Evolutionary conservation across 2,329 filamentous ascomycete genomes (phyloP), one percentile per base, ranked within the genome.

Genomic region (Fusarium caatingaense): DNA sequence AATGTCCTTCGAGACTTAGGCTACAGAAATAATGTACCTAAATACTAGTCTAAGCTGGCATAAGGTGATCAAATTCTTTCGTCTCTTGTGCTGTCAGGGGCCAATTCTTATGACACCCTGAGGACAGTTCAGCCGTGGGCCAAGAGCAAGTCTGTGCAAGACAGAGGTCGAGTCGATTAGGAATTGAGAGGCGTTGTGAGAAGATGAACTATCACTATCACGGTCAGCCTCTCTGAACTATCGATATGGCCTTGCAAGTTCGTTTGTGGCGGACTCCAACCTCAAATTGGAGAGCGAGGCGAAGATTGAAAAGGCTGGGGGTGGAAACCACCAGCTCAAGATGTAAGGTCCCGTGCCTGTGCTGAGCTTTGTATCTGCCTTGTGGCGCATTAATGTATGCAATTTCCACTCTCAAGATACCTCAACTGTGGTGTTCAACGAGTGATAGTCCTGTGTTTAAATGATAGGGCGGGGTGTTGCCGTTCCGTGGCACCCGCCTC

Each of bases 401-500:
- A 18, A 25, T 30, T 62, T 30, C 23, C 50, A 23, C 20, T 41
- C 30, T 49, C 18, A 48, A 46, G 25, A 46, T 44, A 25, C 41
- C 21, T 44, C 9, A 23, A 32, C 21, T 56, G 42, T 27, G 16
- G 21, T 64, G 21, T 32, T 61, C 27, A 18, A 32, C 28, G 15
- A 41, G 47, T 23, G 28, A 56, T 13, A 42, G 18, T 25, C 9
- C n/a, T 34, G 15, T 8, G 27, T 20, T n/a, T 11, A 44, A 25
- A 20, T 51, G 32, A 65, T 56, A 42, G 50, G 49, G 16, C 27
- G 23, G 67, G 44, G 40, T 58, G 56, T 66, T 57, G 44, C 45
- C 45, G 53, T 44, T 45, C 44, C 18, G 45, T 55, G 34, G 54
- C 47, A 65, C 42, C 37, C 37, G 9, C 30, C 60, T 62, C 21